A percentile compares a stretch with the other conserved stretches of the same genome.
phyloP scores from a whole-genome alignment of 208 protist genomes.

The Naegleria fowleri region DNA sequence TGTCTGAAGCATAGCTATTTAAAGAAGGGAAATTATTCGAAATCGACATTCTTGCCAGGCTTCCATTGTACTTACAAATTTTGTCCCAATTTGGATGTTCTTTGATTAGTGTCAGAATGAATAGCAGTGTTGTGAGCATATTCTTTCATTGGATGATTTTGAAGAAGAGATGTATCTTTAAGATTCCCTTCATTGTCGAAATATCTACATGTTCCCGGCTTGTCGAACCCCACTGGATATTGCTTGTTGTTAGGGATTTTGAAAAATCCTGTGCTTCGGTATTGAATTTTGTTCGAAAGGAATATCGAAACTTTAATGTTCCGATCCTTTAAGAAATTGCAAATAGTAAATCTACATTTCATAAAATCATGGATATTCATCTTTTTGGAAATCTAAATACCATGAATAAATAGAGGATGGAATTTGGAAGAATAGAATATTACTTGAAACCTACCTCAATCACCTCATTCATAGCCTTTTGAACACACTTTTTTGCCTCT shows the following conservation, averaged over 20 bases:
- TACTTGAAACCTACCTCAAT: background rate
- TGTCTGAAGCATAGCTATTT: background rate
- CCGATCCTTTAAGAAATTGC: background rate
- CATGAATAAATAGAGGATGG: background rate
- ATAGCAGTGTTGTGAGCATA: background rate
- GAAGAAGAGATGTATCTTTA: background rate
- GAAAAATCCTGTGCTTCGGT: background rate
- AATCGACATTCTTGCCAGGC: background rate
- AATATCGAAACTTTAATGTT: slow-evolving; percentile 24
- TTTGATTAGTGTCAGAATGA: background rate
- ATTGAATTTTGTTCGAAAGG: background rate
- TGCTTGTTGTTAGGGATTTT: background rate
- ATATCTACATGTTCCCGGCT: background rate
- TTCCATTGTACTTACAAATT: background rate
- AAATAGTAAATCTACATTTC: background rate
- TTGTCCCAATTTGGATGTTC: background rate
- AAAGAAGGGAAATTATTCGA: background rate
- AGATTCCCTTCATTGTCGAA: background rate
- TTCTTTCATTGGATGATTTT: background rate
- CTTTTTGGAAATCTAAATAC: background rate
- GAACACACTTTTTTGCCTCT: background rate
- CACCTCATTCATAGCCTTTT: background rate
- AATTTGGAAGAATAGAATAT: background rate
- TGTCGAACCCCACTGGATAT: background rate
- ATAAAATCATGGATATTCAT: background rate